phyloP scores from a whole-genome alignment of 306 rosid genomes.

The Cucurbita argyrosperma region DNA sequence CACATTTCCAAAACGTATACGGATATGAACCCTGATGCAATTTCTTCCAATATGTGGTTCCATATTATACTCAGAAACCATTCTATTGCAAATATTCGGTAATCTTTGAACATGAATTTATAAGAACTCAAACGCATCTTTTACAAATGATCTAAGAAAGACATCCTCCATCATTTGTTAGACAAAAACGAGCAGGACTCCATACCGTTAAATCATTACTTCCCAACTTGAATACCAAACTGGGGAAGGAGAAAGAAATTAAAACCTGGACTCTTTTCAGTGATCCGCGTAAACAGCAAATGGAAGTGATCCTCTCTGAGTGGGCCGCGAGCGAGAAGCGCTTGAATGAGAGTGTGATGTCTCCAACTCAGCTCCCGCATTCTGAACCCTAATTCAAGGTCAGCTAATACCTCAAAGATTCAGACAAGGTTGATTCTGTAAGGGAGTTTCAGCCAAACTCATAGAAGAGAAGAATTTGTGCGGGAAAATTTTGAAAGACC shows the following conservation, averaged over 20 bases:
- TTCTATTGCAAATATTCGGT: neutral
- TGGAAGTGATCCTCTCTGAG: conserved; percentile 49
- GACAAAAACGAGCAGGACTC: too few species aligned
- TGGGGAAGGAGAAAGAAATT: neutral
- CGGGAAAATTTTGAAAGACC: neutral
- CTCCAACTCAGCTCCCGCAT: conserved; percentile 40
- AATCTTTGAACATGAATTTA: neutral
- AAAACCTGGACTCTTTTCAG: conserved; percentile 63
- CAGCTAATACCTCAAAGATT: neutral
- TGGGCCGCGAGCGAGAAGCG: conserved; percentile 73
- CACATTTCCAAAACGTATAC: neutral
- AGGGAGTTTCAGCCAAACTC: neutral
- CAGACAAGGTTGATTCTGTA: neutral
- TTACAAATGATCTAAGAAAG: neutral
- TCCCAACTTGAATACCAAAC: neutral
- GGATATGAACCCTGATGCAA: neutral
- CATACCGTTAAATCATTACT: neutral
- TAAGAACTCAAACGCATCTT: neutral
- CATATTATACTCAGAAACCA: neutral
- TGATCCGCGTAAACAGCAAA: conserved; percentile 47
- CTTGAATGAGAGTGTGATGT: conserved; percentile 68
- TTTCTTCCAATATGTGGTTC: neutral
- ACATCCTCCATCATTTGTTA: neutral
- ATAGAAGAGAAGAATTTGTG: neutral
- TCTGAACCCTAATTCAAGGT: conserved; percentile 14